Evolutionary conservation across 306 rosid species (phyloP), one percentile per base, ranked within the genome.

Genomic region (Cucumis hystrix): DNA sequence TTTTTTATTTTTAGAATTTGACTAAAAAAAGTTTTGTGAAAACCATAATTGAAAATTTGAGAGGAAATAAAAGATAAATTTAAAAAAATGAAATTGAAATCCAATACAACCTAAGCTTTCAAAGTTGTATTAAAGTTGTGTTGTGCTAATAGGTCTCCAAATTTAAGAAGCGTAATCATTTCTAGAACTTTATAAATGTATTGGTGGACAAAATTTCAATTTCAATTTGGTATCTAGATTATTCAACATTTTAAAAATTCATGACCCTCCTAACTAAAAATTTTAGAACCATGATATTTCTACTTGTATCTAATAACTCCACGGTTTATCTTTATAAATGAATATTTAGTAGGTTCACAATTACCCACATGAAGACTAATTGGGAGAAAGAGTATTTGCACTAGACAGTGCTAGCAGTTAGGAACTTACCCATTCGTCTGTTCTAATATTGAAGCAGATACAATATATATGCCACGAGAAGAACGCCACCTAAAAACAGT

Each of bases 401-500:
- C 64, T 35, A 47, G 12, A 33, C 11, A 49, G 57, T 5, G 6
- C 45, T 33, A 35, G 20, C 52, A 61, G 35, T 41, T 16, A 78
- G 61, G 75, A 72, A 75, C 84, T 81, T 87, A 85, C 88, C 91
- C 91, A 87, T 82, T 87, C 91, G 33, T 85, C 88, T 11, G 88
- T 87, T 79, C 82, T 83, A 80, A 87, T 85, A 74, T 87, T 83
- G 83, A 66, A 37, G 68, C 83, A 81, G 39, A 85, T 75, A 73
- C 88, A 85, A 75, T 83, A 83, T 43, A 79, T 37, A 67, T 87
- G 91, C 88, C 91, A 87, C 12, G 49, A 13, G 67, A 85, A 73
- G 80, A 83, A 87, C 14, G 60, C 49, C 62, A 75, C 85, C 89
- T 83, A 23, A 51, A 56, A 66, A 7, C 14, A 8, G 18, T 4